phyloP scores from a whole-genome alignment of 2,329 filamentous ascomycete genomes.

The Escovopsis sp. region DNA sequence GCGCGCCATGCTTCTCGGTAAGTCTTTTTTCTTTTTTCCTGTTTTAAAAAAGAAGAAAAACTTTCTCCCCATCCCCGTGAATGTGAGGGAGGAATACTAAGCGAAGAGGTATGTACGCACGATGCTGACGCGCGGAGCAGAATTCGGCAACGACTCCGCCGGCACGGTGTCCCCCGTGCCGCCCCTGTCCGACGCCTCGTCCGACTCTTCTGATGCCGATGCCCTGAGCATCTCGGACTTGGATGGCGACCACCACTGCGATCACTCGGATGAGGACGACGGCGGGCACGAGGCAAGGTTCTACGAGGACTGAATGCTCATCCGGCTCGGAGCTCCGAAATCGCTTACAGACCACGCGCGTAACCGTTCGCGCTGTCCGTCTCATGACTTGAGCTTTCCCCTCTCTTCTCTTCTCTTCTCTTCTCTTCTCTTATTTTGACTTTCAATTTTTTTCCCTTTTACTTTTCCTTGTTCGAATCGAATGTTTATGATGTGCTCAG shows the following conservation, averaged over 20 bases:
- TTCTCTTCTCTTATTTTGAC: too few relatives aligned
- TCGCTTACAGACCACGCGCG: too few relatives aligned
- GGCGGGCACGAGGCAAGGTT: not conserved
- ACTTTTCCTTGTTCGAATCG: too few relatives aligned
- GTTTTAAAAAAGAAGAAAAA: not conserved
- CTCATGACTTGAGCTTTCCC: too few relatives aligned
- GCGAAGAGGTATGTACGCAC: too few relatives aligned
- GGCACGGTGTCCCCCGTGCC: not conserved
- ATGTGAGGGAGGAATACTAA: too few relatives aligned
- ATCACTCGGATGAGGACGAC: not conserved
- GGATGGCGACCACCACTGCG: not conserved
- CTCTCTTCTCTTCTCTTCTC: too few relatives aligned
- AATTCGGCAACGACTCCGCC: constrained; percentile 7
- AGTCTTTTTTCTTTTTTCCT: constrained; percentile 1
- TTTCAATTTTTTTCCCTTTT: too few relatives aligned
- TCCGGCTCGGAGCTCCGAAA: too few relatives aligned
- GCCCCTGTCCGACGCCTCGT: not conserved
- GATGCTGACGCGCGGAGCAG: constrained; percentile 4
- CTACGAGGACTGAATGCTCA: not conserved
- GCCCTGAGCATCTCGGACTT: not conserved
- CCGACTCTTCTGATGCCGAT: constrained; percentile 2
- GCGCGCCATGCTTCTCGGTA: constrained; percentile 17
- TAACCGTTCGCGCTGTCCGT: too few relatives aligned
- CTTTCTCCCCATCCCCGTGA: not conserved
- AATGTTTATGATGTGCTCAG: too few relatives aligned